phyloP scores from a whole-genome alignment of 2,329 filamentous ascomycete genomes.

The Penicillium sp. region DNA sequence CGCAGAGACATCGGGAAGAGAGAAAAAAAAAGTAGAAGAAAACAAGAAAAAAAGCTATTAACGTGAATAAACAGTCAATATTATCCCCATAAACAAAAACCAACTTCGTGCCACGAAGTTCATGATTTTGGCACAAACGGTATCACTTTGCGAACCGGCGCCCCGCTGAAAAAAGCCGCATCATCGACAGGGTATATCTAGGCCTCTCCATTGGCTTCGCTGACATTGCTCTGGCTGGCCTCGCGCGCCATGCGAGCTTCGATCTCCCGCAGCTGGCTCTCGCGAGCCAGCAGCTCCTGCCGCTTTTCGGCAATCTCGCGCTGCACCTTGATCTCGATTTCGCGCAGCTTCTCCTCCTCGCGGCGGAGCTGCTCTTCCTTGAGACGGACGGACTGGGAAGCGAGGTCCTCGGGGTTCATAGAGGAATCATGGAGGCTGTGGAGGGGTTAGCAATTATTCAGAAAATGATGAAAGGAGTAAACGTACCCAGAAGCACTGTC shows the following conservation, averaged over 20 bases:
- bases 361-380: slow-evolving; percentile 99
- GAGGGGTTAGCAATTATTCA: slow-evolving; percentile 19
- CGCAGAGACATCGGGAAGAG: slow-evolving; percentile 14
- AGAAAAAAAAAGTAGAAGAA: slow-evolving; percentile 11
- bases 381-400: slow-evolving; percentile 93
- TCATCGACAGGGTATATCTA: slow-evolving; percentile 33
- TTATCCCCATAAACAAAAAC: slow-evolving; percentile 40
- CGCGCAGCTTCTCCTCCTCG: slow-evolving; percentile 98
- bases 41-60: slow-evolving; percentile 36
- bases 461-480: not conserved
- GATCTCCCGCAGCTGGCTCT: slow-evolving; percentile 98
- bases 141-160: slow-evolving; percentile 32
- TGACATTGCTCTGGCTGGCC: slow-evolving; percentile 51
- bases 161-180: slow-evolving; percentile 29
- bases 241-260: slow-evolving; percentile 96
- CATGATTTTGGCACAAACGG: slow-evolving; percentile 39
- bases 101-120: slow-evolving; percentile 35
- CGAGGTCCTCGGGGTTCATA: slow-evolving; percentile 97
- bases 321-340: slow-evolving; percentile 99
- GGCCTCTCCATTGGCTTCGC: slow-evolving; percentile 36
- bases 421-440: slow-evolving; percentile 68
- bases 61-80: slow-evolving; percentile 43
- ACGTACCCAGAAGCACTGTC: slow-evolving; percentile 87
- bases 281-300: slow-evolving; percentile 93
- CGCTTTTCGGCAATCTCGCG: slow-evolving; percentile 99